Conservation (phyloP, 1,284 basidiomycete species). For the Tremellales sp. region DNA sequence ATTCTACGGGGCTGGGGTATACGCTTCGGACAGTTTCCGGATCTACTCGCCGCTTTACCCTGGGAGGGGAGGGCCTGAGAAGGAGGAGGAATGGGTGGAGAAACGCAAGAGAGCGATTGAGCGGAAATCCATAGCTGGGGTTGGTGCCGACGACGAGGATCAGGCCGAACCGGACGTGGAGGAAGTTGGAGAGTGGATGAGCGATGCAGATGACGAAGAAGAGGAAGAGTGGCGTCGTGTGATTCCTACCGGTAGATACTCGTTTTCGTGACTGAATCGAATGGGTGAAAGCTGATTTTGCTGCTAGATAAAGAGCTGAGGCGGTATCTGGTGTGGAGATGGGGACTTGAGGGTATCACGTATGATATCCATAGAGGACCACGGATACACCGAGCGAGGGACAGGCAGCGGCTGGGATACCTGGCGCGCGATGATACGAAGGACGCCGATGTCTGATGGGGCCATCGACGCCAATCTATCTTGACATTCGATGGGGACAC, state of each 20-base stretch:
- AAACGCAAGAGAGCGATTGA: constrained; percentile 16
- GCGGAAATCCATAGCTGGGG: neutral
- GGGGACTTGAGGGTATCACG: constrained; percentile 29
- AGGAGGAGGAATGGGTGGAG: constrained; percentile 17
- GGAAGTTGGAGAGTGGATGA: constrained; percentile 13
- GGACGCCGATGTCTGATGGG: too few species aligned
- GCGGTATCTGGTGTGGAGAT: constrained; percentile 31
- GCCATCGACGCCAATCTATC: too few species aligned
- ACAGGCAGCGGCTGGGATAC: constrained; percentile 14
- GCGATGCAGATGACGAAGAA: constrained; percentile 15
- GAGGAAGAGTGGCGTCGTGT: constrained; percentile 29
- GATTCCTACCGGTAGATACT: constrained; percentile 17
- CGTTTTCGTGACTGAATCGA: neutral
- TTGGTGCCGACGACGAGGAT: neutral
- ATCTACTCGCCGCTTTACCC: constrained; percentile 21
- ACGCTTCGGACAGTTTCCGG: constrained; percentile 29
- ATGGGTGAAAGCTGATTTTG: neutral
- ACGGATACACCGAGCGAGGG: constrained; percentile 10
- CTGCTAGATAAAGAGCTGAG: constrained; percentile 10
- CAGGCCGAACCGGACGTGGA: constrained; percentile 5
- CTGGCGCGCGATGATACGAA: too few species aligned
- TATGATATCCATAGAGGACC: constrained; percentile 28
- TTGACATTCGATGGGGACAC: too few species aligned
- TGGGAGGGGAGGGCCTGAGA: constrained; percentile 19
- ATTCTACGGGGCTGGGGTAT: constrained; percentile 25